Evolutionary conservation across 2,329 filamentous ascomycete genomes (phyloP).

Genomic region (Pyrenochaeta sp.): DNA sequence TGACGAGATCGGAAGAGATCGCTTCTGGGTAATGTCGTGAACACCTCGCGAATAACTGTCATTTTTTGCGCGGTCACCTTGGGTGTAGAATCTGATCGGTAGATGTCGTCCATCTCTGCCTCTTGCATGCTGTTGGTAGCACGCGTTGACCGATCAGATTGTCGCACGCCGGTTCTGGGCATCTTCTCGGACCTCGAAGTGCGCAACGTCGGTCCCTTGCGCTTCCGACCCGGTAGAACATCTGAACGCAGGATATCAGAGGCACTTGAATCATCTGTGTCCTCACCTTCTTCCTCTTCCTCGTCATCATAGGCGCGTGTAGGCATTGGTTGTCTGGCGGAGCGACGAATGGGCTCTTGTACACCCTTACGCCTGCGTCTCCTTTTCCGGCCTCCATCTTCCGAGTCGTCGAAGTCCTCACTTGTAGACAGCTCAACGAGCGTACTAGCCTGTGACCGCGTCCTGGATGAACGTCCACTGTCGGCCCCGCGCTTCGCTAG

Average conservation of each 20-base stretch:
- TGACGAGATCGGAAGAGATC: constrained; percentile 77
- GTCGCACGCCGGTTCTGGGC: constrained; percentile 45
- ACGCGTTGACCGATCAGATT: constrained; percentile 57
- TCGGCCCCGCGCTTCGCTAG: constrained; percentile 12
- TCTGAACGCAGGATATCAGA: constrained; percentile 53
- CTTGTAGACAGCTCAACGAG: constrained; percentile 26
- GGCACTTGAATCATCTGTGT: constrained; percentile 38
- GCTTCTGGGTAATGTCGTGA: constrained; percentile 67
- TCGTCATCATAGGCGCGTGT: constrained; percentile 19
- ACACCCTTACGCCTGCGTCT: constrained; percentile 26
- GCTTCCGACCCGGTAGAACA: constrained; percentile 48
- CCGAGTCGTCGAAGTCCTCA: constrained; percentile 29
- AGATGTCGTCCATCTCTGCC: constrained; percentile 67
- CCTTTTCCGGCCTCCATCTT: constrained; percentile 16
- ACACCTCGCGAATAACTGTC: constrained; percentile 73
- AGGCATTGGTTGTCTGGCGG: constrained; percentile 29
- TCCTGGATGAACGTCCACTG: constrained; percentile 22
- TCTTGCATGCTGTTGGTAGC: constrained; percentile 62
- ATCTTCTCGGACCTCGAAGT: constrained; percentile 26
- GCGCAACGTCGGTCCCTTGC: constrained; percentile 40
- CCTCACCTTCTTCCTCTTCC: constrained; percentile 41
- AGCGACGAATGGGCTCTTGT: constrained; percentile 40
- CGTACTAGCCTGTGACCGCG: constrained; percentile 21
- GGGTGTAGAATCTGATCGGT: constrained; percentile 54
- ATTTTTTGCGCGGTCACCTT: constrained; percentile 60